Evolutionary conservation across 345 rosid genomes (phyloP), one percentile per base, ranked within the genome.

Genomic region (Melaleuca alternifolia): DNA sequence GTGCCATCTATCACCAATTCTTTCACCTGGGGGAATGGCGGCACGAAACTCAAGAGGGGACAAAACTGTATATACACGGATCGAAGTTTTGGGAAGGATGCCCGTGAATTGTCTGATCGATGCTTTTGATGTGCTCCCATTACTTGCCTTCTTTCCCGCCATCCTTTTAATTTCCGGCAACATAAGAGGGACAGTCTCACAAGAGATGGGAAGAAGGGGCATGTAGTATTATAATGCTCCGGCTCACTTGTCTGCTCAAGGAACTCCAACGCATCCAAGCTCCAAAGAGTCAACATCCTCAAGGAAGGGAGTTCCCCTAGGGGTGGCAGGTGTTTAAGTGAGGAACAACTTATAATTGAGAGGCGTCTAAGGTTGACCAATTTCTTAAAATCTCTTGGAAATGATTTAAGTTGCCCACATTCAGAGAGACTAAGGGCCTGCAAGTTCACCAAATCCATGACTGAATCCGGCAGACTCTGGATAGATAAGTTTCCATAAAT

Each of bases 1-100:
- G n/a, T n/a, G n/a, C n/a, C n/a, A n/a, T n/a, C n/a, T n/a, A n/a
- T n/a, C n/a, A n/a, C n/a, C n/a, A n/a, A n/a, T n/a, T n/a, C n/a
- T n/a, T n/a, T n/a, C n/a, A n/a, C n/a, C n/a, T n/a, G n/a, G n/a
- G n/a, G n/a, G n/a, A n/a, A n/a, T n/a, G n/a, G n/a, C n/a, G n/a
- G n/a, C n/a, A n/a, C n/a, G n/a, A n/a, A n/a, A n/a, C n/a, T n/a
- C 71, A 59, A n/a, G 9, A 2, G 0, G 0, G 18, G 33, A 59
- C 18, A 59, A 0, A 1, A 0, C 9, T n/a, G 6, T n/a, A 59
- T n/a, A 5, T 12, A 2, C 71, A 59, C 71, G 1, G 0, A 6
- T 0, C 33, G 4, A 0, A 59, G 37, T 59, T 59, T n/a, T 59
- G 37, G 71, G 71, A 59, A 59, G 33, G 33, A 59, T n/a, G 5